phyloP scores from a whole-genome alignment of 345 rosid genomes.

The Kandelia obovata region DNA sequence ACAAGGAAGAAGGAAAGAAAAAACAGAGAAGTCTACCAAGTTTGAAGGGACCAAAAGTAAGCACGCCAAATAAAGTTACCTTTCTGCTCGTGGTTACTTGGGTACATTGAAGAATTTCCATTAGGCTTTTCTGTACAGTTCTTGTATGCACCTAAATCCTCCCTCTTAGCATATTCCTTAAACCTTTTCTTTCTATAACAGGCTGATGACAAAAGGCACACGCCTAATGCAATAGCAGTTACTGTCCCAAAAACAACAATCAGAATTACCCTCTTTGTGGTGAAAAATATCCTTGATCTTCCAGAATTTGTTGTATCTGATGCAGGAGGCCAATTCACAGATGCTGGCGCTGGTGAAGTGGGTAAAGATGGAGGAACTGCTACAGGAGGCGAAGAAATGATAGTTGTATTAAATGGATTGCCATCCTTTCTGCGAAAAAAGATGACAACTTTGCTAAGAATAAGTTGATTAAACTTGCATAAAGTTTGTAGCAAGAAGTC shows the following conservation, averaged over 20 bases:
- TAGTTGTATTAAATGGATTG: constrained; percentile 82
- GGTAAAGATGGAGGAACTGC: constrained; percentile 44
- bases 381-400: constrained; percentile 21
- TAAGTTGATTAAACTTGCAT: background rate
- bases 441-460: constrained; percentile 1
- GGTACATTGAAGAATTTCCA: constrained; percentile 36
- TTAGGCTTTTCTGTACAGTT: constrained; percentile 27
- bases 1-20: background rate
- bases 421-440: constrained; percentile 72
- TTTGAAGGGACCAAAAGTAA: background rate
- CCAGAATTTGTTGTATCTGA: constrained; percentile 36
- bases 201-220: constrained; percentile 45
- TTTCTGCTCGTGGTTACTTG: constrained; percentile 32
- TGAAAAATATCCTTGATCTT: constrained; percentile 35
- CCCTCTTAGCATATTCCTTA: constrained; percentile 24
- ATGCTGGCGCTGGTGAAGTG: constrained; percentile 50
- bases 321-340: constrained; percentile 26
- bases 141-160: constrained; percentile 19
- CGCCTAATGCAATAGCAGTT: constrained; percentile 33
- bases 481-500: background rate
- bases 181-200: constrained; percentile 40
- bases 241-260: constrained; percentile 44
- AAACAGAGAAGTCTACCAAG: background rate
- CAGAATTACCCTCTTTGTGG: constrained; percentile 35
- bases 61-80: constrained; percentile 33